Conservation (phyloP, 352 stramenopile genomes). For the Elongisporangium senticosum region DNA sequence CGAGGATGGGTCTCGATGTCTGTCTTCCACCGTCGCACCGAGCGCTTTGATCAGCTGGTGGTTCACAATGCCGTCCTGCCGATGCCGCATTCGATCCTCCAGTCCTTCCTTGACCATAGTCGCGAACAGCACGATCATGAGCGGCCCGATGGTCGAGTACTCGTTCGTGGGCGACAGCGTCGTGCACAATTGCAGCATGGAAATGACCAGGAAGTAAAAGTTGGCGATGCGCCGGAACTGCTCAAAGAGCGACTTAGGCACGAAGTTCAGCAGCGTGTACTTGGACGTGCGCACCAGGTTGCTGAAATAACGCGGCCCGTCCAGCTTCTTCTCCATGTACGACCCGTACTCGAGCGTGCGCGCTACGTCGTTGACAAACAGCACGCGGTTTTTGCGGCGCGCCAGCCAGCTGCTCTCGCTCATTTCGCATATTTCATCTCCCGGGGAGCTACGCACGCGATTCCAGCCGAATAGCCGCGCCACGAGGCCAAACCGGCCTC, state of each 20-base stretch:
- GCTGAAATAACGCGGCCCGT: slow-evolving; percentile 28
- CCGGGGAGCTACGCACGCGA: slow-evolving; percentile 19
- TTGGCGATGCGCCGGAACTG: slow-evolving; percentile 96
- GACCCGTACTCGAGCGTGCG: slow-evolving; percentile 56
- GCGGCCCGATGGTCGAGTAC: slow-evolving; percentile 80
- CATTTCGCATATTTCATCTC: slow-evolving; percentile 13
- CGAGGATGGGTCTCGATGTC: slow-evolving; percentile 7
- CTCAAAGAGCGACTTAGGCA: slow-evolving; percentile 93
- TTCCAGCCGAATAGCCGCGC: slow-evolving; percentile 21
- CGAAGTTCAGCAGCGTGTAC: slow-evolving; percentile 93
- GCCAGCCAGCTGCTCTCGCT: slow-evolving; percentile 4
- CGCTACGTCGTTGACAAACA: slow-evolving; percentile 67
- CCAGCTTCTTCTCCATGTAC: slow-evolving; percentile 42
- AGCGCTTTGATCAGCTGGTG: slow-evolving; percentile 50
- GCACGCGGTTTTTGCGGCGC: slow-evolving; percentile 43
- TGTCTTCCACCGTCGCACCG: slow-evolving; percentile 16
- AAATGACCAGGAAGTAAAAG: slow-evolving; percentile 96
- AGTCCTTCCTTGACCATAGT: slow-evolving; percentile 85
- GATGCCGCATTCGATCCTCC: slow-evolving; percentile 68
- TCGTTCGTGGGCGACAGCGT: slow-evolving; percentile 83
- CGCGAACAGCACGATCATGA: slow-evolving; percentile 72
- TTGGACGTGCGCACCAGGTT: slow-evolving; percentile 87
- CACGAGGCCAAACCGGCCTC: background rate
- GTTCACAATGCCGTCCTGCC: slow-evolving; percentile 72
- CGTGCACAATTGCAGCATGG: slow-evolving; percentile 90